Conservation (phyloP, 1,139 yeast species). For the Zygosaccharomyces sapae region DNA sequence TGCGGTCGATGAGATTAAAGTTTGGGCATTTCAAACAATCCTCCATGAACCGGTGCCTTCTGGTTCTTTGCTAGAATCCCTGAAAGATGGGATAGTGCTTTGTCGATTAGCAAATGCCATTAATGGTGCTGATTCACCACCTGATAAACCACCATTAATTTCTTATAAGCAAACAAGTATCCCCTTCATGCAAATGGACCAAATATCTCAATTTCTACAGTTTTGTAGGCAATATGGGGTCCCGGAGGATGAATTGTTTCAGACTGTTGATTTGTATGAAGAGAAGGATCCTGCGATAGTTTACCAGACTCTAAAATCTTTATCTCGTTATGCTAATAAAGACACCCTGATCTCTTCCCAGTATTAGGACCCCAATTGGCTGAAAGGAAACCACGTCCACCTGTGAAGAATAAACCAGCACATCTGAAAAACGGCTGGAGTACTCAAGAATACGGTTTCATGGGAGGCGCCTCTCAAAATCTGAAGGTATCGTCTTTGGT, state of each 20-base stretch:
- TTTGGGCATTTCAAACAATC: slow-evolving; percentile 46
- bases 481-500: slow-evolving; percentile 50
- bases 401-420: slow-evolving; percentile 32
- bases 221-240: slow-evolving; percentile 62
- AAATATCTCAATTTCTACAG: slow-evolving; percentile 65
- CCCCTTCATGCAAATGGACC: slow-evolving; percentile 90
- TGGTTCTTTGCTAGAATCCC: slow-evolving; percentile 45
- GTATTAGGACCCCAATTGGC: slow-evolving; percentile 50
- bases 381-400: slow-evolving; percentile 40
- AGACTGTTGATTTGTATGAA: slow-evolving; percentile 76
- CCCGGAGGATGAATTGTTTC: slow-evolving; percentile 80
- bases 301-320: slow-evolving; percentile 64
- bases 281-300: slow-evolving; percentile 74
- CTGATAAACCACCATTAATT: slow-evolving; percentile 37
- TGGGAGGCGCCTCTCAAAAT: slow-evolving; percentile 50
- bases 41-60: slow-evolving; percentile 28
- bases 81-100: slow-evolving; percentile 64
- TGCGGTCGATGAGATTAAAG: slow-evolving; percentile 43
- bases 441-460: slow-evolving; percentile 54
- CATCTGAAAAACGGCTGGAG: slow-evolving; percentile 48
- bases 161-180: slow-evolving; percentile 61
- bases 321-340: slow-evolving; percentile 59
- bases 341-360: slow-evolving; percentile 42
- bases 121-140: slow-evolving; percentile 37
- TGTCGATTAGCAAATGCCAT: slow-evolving; percentile 44